Conservation (phyloP, 148 eudicot species). For the Oxyria digyna region DNA sequence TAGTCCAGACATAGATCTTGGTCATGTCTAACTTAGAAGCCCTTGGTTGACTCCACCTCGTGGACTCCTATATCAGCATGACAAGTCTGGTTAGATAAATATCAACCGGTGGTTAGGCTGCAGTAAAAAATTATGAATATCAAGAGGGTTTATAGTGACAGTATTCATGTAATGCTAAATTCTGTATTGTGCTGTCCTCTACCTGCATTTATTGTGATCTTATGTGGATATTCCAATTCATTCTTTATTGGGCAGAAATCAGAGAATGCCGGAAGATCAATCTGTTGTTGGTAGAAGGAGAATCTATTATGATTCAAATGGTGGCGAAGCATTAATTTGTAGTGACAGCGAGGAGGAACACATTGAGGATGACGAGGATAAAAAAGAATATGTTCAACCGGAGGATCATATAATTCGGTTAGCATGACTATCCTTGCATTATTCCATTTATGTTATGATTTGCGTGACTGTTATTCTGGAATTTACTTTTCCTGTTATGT, state of each 20-base stretch:
- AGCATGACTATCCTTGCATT: slow-evolving; percentile 12
- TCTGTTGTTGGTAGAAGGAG: slow-evolving; percentile 95
- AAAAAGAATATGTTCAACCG: slow-evolving; percentile 61
- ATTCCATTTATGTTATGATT: neutral
- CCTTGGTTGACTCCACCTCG: neutral
- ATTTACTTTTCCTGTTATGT: neutral
- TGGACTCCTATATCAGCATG: neutral
- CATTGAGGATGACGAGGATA: slow-evolving; percentile 73
- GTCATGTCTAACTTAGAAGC: neutral
- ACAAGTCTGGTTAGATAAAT: neutral
- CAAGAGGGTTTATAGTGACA: neutral
- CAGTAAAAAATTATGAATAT: neutral
- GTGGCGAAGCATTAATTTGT: slow-evolving; percentile 90
- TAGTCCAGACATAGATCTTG: neutral
- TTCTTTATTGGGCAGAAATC: slow-evolving; percentile 50
- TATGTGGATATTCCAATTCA: slow-evolving; percentile 4
- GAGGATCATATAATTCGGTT: slow-evolving; percentile 89
- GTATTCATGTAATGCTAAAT: neutral
- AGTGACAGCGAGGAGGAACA: slow-evolving; percentile 98
- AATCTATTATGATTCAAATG: slow-evolving; percentile 89
- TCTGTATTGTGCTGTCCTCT: neutral
- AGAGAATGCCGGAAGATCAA: slow-evolving; percentile 96
- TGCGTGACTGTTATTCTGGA: neutral
- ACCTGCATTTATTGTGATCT: neutral
- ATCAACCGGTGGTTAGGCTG: neutral